Evolutionary conservation across 2,329 filamentous ascomycete genomes (phyloP), one percentile per base, ranked within the genome.

Genomic region (Aspergillus sp.): DNA sequence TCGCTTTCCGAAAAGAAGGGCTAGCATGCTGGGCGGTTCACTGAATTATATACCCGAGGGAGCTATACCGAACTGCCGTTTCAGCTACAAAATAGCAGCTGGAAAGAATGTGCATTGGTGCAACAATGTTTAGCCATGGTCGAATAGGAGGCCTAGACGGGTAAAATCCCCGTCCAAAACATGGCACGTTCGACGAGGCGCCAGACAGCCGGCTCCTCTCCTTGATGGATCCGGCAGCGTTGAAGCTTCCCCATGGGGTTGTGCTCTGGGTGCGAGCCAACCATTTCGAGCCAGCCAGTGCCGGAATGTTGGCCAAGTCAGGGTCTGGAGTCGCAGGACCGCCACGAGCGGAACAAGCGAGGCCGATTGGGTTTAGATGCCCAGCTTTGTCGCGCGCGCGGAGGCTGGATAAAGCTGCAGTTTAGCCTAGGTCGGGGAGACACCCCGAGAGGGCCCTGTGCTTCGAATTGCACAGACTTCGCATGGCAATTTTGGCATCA

Each of bases 141-240:
- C 41, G 14, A 52, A 51, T 46, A 3, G 17, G 31, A 33, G n/a
- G 15, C 25, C 9, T 6, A 41, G 17, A 39, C 56, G 56, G 56
- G 56, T 57, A 57, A 57, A 54, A 57, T 57, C 56, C 56, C 56
- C 56, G 56, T 43, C 44, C 12, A 6, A 27, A 41, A 57, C 15
- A 43, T 53, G 25, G 15, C 19, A 45, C 23, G 8, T 50, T 44
- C 17, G 37, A 11, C 52, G 8, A 17, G 17, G 23, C n/a, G n/a
- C 40, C 6, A 45, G 50, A 19, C n/a, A 25, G 21, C 27, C 55
- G 41, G 49, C 35, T 35, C 21, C 37, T 39, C 56, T 57, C 56
- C 50, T 53, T 57, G 50, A 45, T 53, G 37, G 44, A 49, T 53
- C 44, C 49, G 49, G 43, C 27, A 48, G 47, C 48, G 23, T 41